Base-by-base conservation (phyloP, 768 basidiomycete genomes). In the Psilocybe tampanensis region DNA sequence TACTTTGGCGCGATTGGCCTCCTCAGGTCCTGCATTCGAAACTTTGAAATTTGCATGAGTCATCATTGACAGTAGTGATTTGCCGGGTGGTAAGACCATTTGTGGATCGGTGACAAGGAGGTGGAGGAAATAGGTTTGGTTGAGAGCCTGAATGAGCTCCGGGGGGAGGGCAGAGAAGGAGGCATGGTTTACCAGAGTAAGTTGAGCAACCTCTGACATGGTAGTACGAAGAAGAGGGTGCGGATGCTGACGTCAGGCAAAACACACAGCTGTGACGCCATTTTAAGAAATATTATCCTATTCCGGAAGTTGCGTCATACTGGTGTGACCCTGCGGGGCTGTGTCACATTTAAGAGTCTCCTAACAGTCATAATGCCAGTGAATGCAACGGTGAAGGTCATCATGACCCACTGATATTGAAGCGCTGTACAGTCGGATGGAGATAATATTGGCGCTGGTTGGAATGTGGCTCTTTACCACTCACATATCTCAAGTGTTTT, bases 11-110 rank as follows among this genome's bases (percentile, higher is more conserved):
- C 61, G 58, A 13, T 53, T 52, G 4, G 62, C 41, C 3, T 60
- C 47, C 21, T 55, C 11, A 6, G 61, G 32, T 48, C 60, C 32
- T 19, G 61, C 61, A 12, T 62, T 58, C 12, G 55, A 57, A 24
- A 58, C 51, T 36, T 55, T 60, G 26, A 68, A 62, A 45, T 65
- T 72, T 36, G 69, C 65, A 44, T 72, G 72, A 19, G 71, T 66
- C 68, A 91, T 73, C 74, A 86, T 80, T 8, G 89, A 88, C 3
- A 90, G 69, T 3, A 90, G 72, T 0, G 88, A 88, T 68, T 92
- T 92, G 49, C 86, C 86, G 1, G 85, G 81, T 2, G 90, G 87
- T n/a, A 91, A 71, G 8, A 88, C 78, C 44, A 75, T 78, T 0
- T 73, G 64, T 6, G 87, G 83, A 41, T 90, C 81, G 2, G 80